These are phyloP conservation scores for Talaromyces amestolkiae DNA, from an alignment of 2,329 filamentous ascomycete species.

Conservation along the genomic window DNA sequence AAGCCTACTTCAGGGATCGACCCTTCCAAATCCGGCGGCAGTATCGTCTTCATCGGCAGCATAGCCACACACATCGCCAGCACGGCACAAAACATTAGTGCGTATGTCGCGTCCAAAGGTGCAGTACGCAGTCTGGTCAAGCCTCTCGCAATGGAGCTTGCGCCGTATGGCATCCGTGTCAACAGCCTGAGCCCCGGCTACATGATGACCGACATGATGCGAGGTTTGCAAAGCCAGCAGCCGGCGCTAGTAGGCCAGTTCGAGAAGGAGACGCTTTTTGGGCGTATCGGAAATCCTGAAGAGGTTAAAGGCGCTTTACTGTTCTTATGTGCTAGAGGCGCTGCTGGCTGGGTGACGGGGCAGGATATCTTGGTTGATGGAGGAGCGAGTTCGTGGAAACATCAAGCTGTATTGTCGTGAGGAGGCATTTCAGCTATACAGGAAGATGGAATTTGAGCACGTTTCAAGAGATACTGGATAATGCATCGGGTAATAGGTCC, in stretches of 20 bases:
- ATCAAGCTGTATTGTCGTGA: slow-evolving; percentile 22
- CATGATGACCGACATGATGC: slow-evolving; percentile 30
- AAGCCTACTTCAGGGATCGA: neutral
- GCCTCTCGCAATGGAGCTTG: slow-evolving; percentile 23
- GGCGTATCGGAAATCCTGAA: slow-evolving; percentile 24
- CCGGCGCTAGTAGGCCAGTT: slow-evolving; percentile 25
- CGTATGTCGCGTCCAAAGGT: slow-evolving; percentile 34
- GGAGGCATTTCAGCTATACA: neutral
- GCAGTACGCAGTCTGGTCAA: slow-evolving; percentile 28
- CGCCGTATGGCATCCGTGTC: slow-evolving; percentile 31
- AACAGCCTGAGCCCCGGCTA: slow-evolving; percentile 32
- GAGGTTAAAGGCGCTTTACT: slow-evolving; percentile 25
- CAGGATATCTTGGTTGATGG: slow-evolving; percentile 28
- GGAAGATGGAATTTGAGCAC: neutral
- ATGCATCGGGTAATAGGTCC: neutral
- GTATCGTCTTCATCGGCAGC: slow-evolving; percentile 36
- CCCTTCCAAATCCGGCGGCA: slow-evolving; percentile 23
- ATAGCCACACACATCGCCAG: slow-evolving; percentile 35
- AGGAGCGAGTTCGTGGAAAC: slow-evolving; percentile 27
- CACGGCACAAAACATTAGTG: slow-evolving; percentile 31
- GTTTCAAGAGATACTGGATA: neutral
- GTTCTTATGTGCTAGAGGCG: slow-evolving; percentile 21
- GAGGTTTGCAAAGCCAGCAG: slow-evolving; percentile 14
- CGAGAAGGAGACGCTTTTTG: slow-evolving; percentile 26
- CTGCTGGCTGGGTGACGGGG: slow-evolving; percentile 26